Evolutionary conservation across 345 rosid species (phyloP).

Genomic region (Turritis glabra): DNA sequence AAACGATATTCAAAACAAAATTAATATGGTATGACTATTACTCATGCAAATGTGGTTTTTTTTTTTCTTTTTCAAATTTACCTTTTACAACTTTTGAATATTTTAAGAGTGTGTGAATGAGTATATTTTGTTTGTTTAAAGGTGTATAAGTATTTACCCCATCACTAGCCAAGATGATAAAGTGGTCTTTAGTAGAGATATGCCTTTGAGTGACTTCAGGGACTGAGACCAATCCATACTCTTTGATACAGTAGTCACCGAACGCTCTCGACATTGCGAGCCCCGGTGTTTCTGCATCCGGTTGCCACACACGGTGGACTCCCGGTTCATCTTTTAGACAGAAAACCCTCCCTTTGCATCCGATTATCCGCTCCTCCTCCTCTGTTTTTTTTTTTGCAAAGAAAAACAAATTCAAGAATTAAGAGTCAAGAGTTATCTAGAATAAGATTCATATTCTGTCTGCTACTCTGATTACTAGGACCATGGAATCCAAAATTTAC

Average conservation of each 20-base stretch:
- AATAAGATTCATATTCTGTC: not conserved
- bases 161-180: constrained; percentile 84
- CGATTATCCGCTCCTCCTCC: constrained; percentile 79
- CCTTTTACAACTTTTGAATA: not conserved
- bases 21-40: too few species aligned
- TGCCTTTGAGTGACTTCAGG: constrained; percentile 90
- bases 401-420: not conserved
- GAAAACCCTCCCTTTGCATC: constrained; percentile 78
- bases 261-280: constrained; percentile 99
- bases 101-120: not conserved
- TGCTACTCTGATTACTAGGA: not conserved
- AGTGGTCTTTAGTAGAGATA: constrained; percentile 69
- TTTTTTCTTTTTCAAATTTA: not conserved
- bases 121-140: not conserved
- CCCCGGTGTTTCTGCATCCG: constrained; percentile 73
- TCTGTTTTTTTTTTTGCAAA: constrained; percentile 43
- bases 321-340: constrained; percentile 85
- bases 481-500: not conserved
- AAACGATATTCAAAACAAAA: too few species aligned
- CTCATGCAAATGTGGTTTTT: not conserved
- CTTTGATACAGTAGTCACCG: constrained; percentile 88
- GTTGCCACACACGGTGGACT: constrained; percentile 91
- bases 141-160: constrained; percentile 57
- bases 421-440: constrained; percentile 5
- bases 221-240: constrained; percentile 75